Conservation (phyloP, 768 basidiomycete genomes). For the Trametes cingulata region DNA sequence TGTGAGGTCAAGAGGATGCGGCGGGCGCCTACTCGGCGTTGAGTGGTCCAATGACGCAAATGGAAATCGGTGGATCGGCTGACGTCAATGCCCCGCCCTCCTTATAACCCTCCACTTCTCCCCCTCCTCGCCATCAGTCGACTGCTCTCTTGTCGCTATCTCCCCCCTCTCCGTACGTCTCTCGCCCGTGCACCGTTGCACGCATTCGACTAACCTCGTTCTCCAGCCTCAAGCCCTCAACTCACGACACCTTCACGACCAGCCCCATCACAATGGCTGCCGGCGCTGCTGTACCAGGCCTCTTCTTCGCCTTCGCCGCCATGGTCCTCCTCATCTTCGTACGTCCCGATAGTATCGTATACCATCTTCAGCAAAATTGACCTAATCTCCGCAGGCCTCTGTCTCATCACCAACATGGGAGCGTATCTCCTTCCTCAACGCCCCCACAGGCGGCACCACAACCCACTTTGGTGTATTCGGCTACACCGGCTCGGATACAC, state of each 20-base stretch:
- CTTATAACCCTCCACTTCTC: not conserved
- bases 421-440: slow-evolving; percentile 64
- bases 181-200: not conserved
- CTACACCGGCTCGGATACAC: slow-evolving; percentile 54
- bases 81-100: slow-evolving; percentile 2
- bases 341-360: slow-evolving; percentile 30
- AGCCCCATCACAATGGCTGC: slow-evolving; percentile 42
- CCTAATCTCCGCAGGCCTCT: slow-evolving; percentile 48
- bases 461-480: slow-evolving; percentile 78
- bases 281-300: slow-evolving; percentile 63
- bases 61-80: slow-evolving; percentile 11
- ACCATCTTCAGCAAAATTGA: not conserved
- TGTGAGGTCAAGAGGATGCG: not conserved
- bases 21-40: not conserved
- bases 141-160: not conserved
- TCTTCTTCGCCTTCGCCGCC: slow-evolving; percentile 72
- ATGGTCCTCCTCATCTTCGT: slow-evolving; percentile 71
- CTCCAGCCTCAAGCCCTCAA: slow-evolving; percentile 4
- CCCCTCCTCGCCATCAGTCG: not conserved
- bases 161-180: not conserved
- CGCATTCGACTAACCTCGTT: not conserved
- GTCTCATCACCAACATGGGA: slow-evolving; percentile 79
- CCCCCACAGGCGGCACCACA: slow-evolving; percentile 38
- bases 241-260: slow-evolving; percentile 22
- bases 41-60: slow-evolving; percentile 7